A percentile compares a stretch with the other conserved stretches of the same genome.
Conservation (phyloP, 805 yeast genomes). For the Teunomyces barrocoloradensis region DNA sequence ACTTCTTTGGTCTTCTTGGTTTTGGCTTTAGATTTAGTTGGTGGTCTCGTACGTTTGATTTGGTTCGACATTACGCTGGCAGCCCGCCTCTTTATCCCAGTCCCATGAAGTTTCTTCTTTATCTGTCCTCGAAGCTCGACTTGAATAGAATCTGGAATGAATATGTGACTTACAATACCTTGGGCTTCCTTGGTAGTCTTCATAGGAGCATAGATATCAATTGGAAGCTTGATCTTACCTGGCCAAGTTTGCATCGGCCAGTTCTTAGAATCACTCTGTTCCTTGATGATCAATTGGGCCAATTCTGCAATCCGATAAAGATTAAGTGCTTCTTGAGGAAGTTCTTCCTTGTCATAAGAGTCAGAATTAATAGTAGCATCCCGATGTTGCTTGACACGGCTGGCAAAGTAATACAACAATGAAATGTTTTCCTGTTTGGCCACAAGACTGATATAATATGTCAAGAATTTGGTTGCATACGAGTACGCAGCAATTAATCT, state of each 20-base stretch:
- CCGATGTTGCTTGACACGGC: conserved; percentile 73
- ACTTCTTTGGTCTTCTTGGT: conserved; percentile 24
- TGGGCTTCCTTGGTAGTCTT: conserved; percentile 57
- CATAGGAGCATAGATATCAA: conserved; percentile 69
- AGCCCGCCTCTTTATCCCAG: conserved; percentile 11
- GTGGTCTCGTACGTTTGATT: conserved; percentile 7
- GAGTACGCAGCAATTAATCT: conserved; percentile 42
- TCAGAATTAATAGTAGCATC: conserved; percentile 48
- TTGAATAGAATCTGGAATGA: conserved; percentile 48
- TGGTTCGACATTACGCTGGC: conserved; percentile 6
- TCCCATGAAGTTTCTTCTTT: conserved; percentile 20
- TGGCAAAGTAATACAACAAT: conserved; percentile 69
- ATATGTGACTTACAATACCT: conserved; percentile 51
- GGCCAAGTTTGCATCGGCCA: conserved; percentile 84
- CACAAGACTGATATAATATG: conserved; percentile 58
- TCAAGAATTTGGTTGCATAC: conserved; percentile 58
- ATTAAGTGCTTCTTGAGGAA: conserved; percentile 29
- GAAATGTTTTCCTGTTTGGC: conserved; percentile 68
- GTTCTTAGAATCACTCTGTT: conserved; percentile 51
- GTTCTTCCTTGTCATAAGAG: conserved; percentile 19
- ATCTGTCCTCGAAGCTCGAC: conserved; percentile 32
- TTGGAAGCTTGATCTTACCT: conserved; percentile 65
- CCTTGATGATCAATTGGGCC: conserved; percentile 62
- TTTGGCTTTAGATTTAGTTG: conserved; percentile 15
- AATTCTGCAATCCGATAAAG: conserved; percentile 72